Evolutionary conservation across 176 grass and related monocot species (phyloP).

Genomic region (Avena atlantica): DNA sequence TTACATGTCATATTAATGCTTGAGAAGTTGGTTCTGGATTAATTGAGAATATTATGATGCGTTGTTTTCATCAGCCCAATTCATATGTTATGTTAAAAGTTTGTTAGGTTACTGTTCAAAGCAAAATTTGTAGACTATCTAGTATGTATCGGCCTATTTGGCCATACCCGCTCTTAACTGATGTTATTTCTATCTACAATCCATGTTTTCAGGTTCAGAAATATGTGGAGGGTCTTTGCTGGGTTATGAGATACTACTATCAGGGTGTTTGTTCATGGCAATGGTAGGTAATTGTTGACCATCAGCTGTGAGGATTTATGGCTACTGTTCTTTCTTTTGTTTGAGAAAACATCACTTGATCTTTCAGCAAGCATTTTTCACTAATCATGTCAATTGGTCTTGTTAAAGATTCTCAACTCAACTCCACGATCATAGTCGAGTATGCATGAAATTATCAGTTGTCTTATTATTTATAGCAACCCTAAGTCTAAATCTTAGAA

Average conservation of each 20-base stretch:
- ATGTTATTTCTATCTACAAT: slow-evolving; percentile 39
- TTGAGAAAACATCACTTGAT: slow-evolving; percentile 39
- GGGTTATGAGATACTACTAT: slow-evolving; percentile 99
- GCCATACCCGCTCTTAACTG: slow-evolving; percentile 1
- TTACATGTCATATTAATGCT: slow-evolving; percentile 32
- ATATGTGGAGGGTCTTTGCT: slow-evolving; percentile 98
- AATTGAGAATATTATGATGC: background rate
- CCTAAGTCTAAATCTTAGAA: background rate
- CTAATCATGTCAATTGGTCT: background rate
- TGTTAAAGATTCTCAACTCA: slow-evolving; percentile 28
- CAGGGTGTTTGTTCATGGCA: slow-evolving; percentile 99
- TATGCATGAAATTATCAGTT: slow-evolving; percentile 5
- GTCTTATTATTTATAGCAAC: slow-evolving; percentile 22
- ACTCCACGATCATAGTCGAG: background rate
- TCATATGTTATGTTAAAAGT: background rate
- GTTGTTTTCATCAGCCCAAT: slow-evolving; percentile 4
- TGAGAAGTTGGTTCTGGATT: slow-evolving; percentile 14
- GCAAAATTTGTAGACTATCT: background rate
- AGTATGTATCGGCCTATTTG: slow-evolving; percentile 10
- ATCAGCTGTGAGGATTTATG: slow-evolving; percentile 33
- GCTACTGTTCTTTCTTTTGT: slow-evolving; percentile 19
- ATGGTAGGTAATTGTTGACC: slow-evolving; percentile 72
- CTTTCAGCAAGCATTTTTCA: slow-evolving; percentile 22
- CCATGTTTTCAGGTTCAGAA: slow-evolving; percentile 83
- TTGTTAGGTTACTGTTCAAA: background rate